phyloP scores from a whole-genome alignment of 306 rosid genomes.

The Cicer cuneatum region DNA sequence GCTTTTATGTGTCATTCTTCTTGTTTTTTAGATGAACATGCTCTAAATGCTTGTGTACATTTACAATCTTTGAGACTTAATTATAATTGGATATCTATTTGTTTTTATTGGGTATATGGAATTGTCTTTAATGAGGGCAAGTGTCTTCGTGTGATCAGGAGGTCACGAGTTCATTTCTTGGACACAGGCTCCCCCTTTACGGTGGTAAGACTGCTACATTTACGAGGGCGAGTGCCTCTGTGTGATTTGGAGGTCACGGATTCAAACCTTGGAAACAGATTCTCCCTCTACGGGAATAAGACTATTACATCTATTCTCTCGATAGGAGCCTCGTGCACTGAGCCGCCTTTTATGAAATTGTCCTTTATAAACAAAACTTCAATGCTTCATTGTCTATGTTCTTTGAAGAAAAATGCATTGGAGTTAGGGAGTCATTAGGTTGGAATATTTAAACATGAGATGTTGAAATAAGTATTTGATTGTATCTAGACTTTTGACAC shows the following conservation, averaged over 20 bases:
- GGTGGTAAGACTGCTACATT: neutral
- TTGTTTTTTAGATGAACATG: constrained; percentile 30
- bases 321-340: neutral
- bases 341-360: neutral
- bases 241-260: neutral
- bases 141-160: neutral
- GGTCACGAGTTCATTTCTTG: neutral
- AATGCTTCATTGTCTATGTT: neutral
- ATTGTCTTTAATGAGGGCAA: neutral
- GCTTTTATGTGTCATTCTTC: constrained; percentile 10
- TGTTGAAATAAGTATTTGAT: constrained; percentile 4
- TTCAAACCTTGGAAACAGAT: neutral
- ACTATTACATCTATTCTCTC: neutral
- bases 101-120: constrained; percentile 16
- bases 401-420: constrained; percentile 23
- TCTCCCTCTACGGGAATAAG: neutral
- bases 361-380: neutral
- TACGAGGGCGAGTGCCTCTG: neutral
- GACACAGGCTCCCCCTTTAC: neutral
- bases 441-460: constrained; percentile 23
- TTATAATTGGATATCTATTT: neutral
- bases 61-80: constrained; percentile 13
- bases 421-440: neutral
- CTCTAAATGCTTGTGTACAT: neutral
- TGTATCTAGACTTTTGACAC: constrained; percentile 23